These are phyloP conservation scores for Colletotrichum shisoi DNA, from an alignment of 2,329 filamentous ascomycete species.

Conservation along the genomic window DNA sequence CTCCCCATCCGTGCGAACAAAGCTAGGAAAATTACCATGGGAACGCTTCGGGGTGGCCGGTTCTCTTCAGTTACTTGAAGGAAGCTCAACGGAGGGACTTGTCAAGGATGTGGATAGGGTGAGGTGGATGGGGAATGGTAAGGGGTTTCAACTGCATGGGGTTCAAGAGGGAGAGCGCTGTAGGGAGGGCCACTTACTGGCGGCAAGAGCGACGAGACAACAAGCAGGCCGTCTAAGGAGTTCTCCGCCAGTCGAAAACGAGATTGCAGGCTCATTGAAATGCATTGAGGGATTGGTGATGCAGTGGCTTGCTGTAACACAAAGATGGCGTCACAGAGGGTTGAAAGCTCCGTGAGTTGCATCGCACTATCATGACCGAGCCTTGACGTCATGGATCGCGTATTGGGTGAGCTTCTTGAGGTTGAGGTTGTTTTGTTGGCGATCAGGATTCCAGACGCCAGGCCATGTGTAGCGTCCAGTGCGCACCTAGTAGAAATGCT, in stretches of 20 bases:
- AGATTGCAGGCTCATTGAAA: slow-evolving; percentile 17
- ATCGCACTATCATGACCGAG: slow-evolving; percentile 21
- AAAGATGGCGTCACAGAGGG: slow-evolving; percentile 36
- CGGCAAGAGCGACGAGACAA: neutral
- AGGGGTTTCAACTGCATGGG: no score
- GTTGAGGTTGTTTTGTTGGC: slow-evolving; percentile 6
- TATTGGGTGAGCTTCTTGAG: neutral
- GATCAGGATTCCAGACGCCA: slow-evolving; percentile 23
- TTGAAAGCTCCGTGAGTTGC: slow-evolving; percentile 17
- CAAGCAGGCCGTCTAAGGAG: slow-evolving; percentile 1
- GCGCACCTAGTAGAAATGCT: neutral
- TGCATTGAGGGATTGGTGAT: slow-evolving; percentile 23
- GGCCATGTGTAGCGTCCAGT: slow-evolving; percentile 1
- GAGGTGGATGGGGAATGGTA: neutral
- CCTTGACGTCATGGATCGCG: slow-evolving; percentile 38
- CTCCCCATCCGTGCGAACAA: neutral
- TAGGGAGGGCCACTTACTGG: neutral
- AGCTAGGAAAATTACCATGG: neutral
- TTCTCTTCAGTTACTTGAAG: neutral
- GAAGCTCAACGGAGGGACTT: neutral
- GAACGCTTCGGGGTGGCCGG: neutral
- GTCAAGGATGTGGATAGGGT: neutral
- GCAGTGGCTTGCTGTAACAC: slow-evolving; percentile 35
- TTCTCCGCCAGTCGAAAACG: neutral
- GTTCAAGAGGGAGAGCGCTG: neutral